These are phyloP conservation scores for Prunus mira DNA, from an alignment of 306 rosid species.

Conservation along the genomic window DNA sequence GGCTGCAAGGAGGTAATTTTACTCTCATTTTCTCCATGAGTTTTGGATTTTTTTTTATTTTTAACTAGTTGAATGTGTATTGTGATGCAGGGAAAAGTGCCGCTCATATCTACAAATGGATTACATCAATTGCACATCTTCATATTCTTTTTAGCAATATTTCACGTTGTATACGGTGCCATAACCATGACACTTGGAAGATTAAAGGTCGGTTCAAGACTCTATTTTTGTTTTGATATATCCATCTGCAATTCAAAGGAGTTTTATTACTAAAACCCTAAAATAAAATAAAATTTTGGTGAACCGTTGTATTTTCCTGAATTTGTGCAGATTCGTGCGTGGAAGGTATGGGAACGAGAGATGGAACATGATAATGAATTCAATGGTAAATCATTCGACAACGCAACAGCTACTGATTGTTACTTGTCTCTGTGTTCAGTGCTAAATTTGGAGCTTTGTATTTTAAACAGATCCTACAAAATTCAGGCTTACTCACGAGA, in stretches of 20 bases:
- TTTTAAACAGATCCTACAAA: slow-evolving; percentile 65
- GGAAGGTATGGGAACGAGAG: slow-evolving; percentile 81
- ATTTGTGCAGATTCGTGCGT: slow-evolving; percentile 56
- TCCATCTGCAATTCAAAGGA: neutral
- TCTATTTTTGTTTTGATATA: neutral
- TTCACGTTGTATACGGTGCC: slow-evolving; percentile 81
- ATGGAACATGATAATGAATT: slow-evolving; percentile 42
- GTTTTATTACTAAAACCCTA: neutral
- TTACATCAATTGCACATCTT: slow-evolving; percentile 91
- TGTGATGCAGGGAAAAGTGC: slow-evolving; percentile 51
- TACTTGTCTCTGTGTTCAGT: neutral
- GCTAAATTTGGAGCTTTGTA: neutral
- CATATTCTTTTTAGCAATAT: slow-evolving; percentile 88
- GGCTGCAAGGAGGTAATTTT: slow-evolving; percentile 43
- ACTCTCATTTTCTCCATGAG: neutral
- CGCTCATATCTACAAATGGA: slow-evolving; percentile 71
- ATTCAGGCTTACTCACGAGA: slow-evolving; percentile 92
- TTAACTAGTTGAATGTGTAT: neutral
- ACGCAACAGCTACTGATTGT: neutral
- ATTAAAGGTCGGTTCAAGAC: slow-evolving; percentile 50
- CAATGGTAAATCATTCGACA: slow-evolving; percentile 45
- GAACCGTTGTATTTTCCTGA: neutral
- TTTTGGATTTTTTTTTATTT: neutral
- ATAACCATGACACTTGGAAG: slow-evolving; percentile 83
- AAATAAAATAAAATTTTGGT: neutral